phyloP scores from a whole-genome alignment of 176 grass and related monocot genomes.

The Eragrostis curvula region DNA sequence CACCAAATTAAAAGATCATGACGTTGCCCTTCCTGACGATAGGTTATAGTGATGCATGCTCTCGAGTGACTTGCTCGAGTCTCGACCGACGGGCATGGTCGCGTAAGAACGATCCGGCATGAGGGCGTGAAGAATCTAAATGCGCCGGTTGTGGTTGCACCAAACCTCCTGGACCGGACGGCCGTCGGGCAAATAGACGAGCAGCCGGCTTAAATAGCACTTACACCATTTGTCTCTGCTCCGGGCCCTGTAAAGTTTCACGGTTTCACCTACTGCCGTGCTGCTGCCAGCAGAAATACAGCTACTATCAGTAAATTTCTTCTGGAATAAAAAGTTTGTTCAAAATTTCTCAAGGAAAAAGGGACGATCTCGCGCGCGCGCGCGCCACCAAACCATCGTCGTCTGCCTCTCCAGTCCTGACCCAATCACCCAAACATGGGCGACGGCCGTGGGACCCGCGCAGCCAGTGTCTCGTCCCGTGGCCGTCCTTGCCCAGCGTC shows the following conservation, averaged over 20 bases:
- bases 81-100: too few species aligned
- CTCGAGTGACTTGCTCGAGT: too few species aligned
- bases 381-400: too few species aligned
- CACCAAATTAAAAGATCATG: too few species aligned
- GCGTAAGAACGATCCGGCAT: background rate
- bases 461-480: background rate
- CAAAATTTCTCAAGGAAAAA: too few species aligned
- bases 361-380: too few species aligned
- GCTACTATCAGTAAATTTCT: background rate
- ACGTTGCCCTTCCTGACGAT: too few species aligned
- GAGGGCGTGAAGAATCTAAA: background rate
- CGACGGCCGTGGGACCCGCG: background rate
- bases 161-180: background rate
- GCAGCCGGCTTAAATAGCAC: background rate
- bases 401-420: too few species aligned
- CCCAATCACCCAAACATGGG: too few species aligned
- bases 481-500: background rate
- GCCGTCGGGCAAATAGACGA: background rate
- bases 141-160: constrained; percentile 5
- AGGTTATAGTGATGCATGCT: too few species aligned
- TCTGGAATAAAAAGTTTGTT: too few species aligned
- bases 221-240: background rate
- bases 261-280: background rate
- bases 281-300: background rate
- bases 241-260: background rate